Percentiles rank a stretch among this genome's conserved stretches.
Evolutionary conservation across 2,329 filamentous ascomycete species (phyloP).

Genomic region (Fusarium concolor): DNA sequence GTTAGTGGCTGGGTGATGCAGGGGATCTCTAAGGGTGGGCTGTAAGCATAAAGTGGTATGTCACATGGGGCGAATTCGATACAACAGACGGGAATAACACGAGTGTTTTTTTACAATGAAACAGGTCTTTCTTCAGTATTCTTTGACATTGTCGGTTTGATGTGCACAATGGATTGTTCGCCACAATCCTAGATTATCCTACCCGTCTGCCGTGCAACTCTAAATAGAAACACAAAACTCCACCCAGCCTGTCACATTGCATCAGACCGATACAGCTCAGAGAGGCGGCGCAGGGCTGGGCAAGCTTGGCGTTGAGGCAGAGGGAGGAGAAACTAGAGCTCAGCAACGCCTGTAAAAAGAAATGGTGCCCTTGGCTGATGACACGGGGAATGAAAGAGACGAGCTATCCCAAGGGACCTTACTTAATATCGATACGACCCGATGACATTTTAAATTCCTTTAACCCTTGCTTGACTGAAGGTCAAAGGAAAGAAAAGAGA

Average conservation of each 20-base stretch:
- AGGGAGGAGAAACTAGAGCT: not conserved
- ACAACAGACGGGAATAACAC: not conserved
- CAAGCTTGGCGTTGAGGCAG: conserved; percentile 29
- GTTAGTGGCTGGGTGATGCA: conserved; percentile 26
- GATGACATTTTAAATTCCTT: not conserved
- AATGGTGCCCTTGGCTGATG: conserved; percentile 5
- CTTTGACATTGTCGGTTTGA: not conserved
- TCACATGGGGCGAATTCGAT: not conserved
- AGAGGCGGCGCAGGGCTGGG: conserved; percentile 36
- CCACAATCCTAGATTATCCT: not conserved
- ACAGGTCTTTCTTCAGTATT: too few relatives aligned
- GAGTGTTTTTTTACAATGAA: too few relatives aligned
- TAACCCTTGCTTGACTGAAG: not conserved
- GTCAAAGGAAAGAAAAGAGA: not conserved
- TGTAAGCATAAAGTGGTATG: too few relatives aligned
- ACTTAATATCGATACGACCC: not conserved
- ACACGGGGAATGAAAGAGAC: not conserved
- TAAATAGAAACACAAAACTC: not conserved
- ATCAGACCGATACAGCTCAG: conserved; percentile 26
- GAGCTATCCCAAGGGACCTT: not conserved
- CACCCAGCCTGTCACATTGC: conserved; percentile 2
- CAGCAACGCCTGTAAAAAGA: conserved; percentile 21
- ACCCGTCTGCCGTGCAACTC: not conserved
- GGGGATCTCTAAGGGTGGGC: not conserved
- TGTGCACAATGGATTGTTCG: not conserved